Percentiles rank a stretch among this genome's conserved stretches.
Evolutionary conservation across 1,284 basidiomycete species (phyloP).

Genomic region (Sanghuangporus weigelae): DNA sequence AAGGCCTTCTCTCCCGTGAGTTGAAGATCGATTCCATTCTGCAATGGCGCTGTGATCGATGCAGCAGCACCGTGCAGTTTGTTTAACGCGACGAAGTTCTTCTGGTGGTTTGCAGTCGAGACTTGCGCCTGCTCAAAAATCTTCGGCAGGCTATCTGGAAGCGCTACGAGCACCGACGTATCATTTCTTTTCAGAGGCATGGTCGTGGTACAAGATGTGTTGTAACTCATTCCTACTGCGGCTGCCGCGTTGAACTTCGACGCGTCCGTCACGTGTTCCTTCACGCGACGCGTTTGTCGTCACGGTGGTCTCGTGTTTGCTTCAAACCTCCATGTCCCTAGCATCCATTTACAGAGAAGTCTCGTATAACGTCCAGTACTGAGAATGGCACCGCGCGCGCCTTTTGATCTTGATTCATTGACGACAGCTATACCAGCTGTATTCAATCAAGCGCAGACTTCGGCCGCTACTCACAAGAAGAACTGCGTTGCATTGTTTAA

Average conservation of each 20-base stretch:
- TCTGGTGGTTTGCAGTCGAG: slow-evolving; percentile 83
- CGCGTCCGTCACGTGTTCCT: not conserved
- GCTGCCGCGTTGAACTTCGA: not conserved
- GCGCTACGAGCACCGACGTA: slow-evolving; percentile 15
- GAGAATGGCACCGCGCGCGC: slow-evolving; percentile 10
- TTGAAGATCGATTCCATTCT: slow-evolving; percentile 47
- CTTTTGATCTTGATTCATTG: slow-evolving; percentile 14
- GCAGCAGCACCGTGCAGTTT: slow-evolving; percentile 75
- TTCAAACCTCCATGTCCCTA: not conserved
- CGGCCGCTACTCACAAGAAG: slow-evolving; percentile 19
- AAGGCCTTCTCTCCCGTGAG: slow-evolving; percentile 81
- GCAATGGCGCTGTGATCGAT: slow-evolving; percentile 47
- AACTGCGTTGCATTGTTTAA: slow-evolving; percentile 18
- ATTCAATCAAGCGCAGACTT: slow-evolving; percentile 17
- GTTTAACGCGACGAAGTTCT: slow-evolving; percentile 85
- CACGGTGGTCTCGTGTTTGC: not conserved
- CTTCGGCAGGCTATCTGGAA: slow-evolving; percentile 38
- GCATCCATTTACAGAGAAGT: not conserved
- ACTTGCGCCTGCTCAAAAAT: slow-evolving; percentile 83
- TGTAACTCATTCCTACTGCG: not conserved
- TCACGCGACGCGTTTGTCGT: not conserved
- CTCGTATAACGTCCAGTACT: not conserved
- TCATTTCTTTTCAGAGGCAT: slow-evolving; percentile 13
- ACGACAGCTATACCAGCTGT: slow-evolving; percentile 7
- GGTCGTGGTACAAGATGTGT: not conserved